Base-by-base conservation (phyloP, 2,329 filamentous ascomycete genomes). In the Colletotrichum paranaense region DNA sequence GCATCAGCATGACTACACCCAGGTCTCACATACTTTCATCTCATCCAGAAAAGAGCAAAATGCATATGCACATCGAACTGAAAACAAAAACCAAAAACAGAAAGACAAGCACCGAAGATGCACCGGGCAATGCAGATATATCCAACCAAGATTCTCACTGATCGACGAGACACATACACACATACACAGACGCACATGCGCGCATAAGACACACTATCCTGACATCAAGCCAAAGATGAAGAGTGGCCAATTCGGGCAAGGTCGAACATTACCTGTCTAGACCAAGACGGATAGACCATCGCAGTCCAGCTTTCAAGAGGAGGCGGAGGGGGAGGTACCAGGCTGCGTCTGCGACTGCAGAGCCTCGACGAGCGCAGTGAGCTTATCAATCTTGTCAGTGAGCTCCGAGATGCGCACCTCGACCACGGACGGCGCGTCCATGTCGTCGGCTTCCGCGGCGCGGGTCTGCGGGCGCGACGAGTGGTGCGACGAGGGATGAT, bases 351-450 rank as follows among this genome's bases (percentile, higher is more conserved):
- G 79, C 67, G 82, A 80, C 76, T 90, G 89, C 78, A 91, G 80
- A 4, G 84, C 81, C 75, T 89, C 78, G 2, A 92, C 82, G 60
- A 88, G 78, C 24, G 86, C 83, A 0, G 89, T 90, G 75, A 92
- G 81, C 68, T 86, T 86, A 75, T 91, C 89, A 76, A 92, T 90
- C 83, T 91, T 91, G 59, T 80, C 81, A 55, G 85, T 84, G 76
- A 92, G 79, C 75, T 91, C 89, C 4, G 82, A 80, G 67, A 92
- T 86, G 74, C 88, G 87, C 30, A 85, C 83, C 76, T 91, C 89
- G 53, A 86, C 79, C 16, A 82, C 79, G 1, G 81, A 81, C 16
- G 85, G 83, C 22, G 82, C 82, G 53, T 84, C 80, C 42, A 78
- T 76, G 2, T 63, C 72, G 56, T 85, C 82, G 28, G 85, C 82